A percentile compares a stretch with the other conserved stretches of the same genome.
Conservation (phyloP, 352 stramenopile species). For the Pythium phragmiticola region DNA sequence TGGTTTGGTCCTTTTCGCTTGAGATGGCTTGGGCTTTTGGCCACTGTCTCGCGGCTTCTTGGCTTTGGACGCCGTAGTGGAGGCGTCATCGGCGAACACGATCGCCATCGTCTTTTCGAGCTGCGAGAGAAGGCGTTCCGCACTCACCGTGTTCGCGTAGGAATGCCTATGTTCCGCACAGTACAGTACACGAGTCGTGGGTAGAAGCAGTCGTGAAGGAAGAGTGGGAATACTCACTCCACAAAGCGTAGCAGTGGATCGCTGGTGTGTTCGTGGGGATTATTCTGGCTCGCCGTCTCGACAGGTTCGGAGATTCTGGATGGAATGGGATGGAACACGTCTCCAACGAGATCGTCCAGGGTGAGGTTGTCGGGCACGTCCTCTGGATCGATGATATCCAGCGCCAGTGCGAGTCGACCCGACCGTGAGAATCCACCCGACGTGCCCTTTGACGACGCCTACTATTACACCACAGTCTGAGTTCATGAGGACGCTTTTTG, state of each 20-base stretch:
- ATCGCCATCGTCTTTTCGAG: conserved; percentile 15
- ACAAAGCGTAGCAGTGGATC: conserved; percentile 20
- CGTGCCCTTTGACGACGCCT: conserved; percentile 14
- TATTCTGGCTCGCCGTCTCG: background rate
- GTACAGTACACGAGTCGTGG: background rate
- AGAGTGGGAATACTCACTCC: background rate
- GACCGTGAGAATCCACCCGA: conserved; percentile 2
- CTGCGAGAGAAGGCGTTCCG: conserved; percentile 7
- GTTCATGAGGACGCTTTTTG: no score
- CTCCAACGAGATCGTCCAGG: conserved; percentile 12
- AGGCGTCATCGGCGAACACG: background rate
- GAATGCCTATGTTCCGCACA: conserved; percentile 11
- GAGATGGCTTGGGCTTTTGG: background rate
- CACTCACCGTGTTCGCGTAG: background rate
- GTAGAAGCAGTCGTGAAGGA: background rate
- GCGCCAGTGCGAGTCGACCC: conserved; percentile 4
- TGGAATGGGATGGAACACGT: background rate
- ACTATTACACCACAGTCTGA: background rate
- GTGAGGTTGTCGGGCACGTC: conserved; percentile 21
- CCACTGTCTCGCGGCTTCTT: background rate
- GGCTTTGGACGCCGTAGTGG: background rate
- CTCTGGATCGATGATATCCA: conserved; percentile 15
- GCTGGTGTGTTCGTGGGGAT: background rate
- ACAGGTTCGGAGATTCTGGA: background rate
- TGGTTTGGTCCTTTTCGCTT: background rate